Evolutionary conservation across 306 rosid species (phyloP).

Genomic region (Styphnolobium japonicum): DNA sequence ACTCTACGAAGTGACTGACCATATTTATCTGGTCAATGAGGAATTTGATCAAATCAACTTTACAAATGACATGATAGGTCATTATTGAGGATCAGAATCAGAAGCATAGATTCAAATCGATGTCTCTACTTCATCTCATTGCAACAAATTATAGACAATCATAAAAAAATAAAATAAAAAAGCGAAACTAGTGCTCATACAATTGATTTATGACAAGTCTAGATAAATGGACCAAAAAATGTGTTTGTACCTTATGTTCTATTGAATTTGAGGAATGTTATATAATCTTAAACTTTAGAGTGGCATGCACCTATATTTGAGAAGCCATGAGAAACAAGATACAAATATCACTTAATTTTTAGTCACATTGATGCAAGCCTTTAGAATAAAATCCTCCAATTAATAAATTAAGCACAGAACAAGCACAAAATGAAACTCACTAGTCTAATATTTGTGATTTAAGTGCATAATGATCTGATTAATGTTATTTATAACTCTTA

Average conservation of each 20-base stretch:
- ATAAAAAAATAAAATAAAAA: not conserved
- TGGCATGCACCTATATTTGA: not conserved
- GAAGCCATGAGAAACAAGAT: not conserved
- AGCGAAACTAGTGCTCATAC: not conserved
- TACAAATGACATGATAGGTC: not conserved
- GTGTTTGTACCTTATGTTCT: not conserved
- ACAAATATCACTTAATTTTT: not conserved
- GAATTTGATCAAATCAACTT: conserved; percentile 5
- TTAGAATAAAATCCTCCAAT: not conserved
- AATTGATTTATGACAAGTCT: not conserved
- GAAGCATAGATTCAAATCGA: not conserved
- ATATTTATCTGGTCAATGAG: not conserved
- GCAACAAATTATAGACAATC: not conserved
- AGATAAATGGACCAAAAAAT: not conserved
- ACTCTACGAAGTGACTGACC: not conserved
- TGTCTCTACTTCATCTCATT: not conserved
- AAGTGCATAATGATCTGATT: not conserved
- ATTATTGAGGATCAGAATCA: conserved; percentile 3
- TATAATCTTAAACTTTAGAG: not conserved
- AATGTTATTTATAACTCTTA: not conserved
- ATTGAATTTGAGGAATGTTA: not conserved
- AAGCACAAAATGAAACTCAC: not conserved
- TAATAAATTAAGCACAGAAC: not conserved
- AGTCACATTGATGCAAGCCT: not conserved
- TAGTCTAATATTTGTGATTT: not conserved